These are phyloP conservation scores for Pseudogymnoascus sp. DNA, from an alignment of 2,329 filamentous ascomycete species.

Conservation along the genomic window DNA sequence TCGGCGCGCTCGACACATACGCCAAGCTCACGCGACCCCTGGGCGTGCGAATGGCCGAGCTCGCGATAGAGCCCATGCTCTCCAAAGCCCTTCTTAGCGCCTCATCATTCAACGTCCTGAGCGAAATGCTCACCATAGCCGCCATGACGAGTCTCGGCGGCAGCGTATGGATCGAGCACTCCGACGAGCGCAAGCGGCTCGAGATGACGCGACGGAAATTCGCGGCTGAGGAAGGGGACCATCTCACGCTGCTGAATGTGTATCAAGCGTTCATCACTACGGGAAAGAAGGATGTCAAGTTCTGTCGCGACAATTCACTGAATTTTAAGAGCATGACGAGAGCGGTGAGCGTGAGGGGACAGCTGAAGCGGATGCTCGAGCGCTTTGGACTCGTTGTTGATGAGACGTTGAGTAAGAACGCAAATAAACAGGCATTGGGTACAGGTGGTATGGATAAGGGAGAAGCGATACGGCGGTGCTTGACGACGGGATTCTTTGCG, in stretches of 20 bases:
- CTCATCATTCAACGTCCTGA: slow-evolving; percentile 67
- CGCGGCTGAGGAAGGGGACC: slow-evolving; percentile 87
- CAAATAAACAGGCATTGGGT: slow-evolving; percentile 28
- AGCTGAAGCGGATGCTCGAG: slow-evolving; percentile 81
- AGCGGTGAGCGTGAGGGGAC: slow-evolving; percentile 78
- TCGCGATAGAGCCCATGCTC: slow-evolving; percentile 94
- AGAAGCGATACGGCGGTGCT: slow-evolving; percentile 74
- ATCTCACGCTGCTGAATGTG: slow-evolving; percentile 87
- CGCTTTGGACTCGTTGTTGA: slow-evolving; percentile 69
- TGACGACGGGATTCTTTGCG: slow-evolving; percentile 86
- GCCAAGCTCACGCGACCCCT: slow-evolving; percentile 84
- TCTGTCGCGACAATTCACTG: slow-evolving; percentile 79
- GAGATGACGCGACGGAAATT: slow-evolving; percentile 75
- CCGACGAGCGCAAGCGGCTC: slow-evolving; percentile 67
- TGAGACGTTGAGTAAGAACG: slow-evolving; percentile 48
- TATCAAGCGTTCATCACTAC: slow-evolving; percentile 82
- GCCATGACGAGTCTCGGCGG: slow-evolving; percentile 89
- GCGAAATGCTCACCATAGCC: slow-evolving; percentile 83
- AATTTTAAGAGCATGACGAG: slow-evolving; percentile 80
- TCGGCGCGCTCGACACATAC: slow-evolving; percentile 83
- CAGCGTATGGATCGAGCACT: slow-evolving; percentile 74
- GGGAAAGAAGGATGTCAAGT: slow-evolving; percentile 75
- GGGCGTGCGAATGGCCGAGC: slow-evolving; percentile 86
- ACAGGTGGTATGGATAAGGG: slow-evolving; percentile 44
- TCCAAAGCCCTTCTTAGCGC: slow-evolving; percentile 78